phyloP scores from a whole-genome alignment of 768 basidiomycete genomes.

The Leccinum incarnatum region DNA sequence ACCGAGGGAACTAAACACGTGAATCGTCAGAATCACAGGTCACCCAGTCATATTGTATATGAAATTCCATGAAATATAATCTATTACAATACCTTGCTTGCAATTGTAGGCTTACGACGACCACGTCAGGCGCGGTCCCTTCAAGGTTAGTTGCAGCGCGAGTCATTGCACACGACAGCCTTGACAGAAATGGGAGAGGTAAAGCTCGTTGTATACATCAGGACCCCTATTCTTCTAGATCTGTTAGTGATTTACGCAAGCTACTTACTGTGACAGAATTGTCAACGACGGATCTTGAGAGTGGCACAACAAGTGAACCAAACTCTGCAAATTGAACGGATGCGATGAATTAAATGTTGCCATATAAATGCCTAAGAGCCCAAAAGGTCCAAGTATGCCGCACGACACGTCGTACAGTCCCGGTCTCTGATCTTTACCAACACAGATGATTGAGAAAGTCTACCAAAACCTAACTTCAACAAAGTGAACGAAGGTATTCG shows the following conservation, averaged over 20 bases:
- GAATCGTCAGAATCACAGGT: too few relatives aligned
- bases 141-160: too few relatives aligned
- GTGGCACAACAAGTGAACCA: not conserved
- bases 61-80: too few relatives aligned
- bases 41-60: too few relatives aligned
- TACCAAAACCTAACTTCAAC: slow-evolving; percentile 1
- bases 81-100: too few relatives aligned
- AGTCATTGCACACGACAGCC: too few relatives aligned
- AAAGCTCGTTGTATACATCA: not conserved
- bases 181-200: too few relatives aligned
- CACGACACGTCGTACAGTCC: slow-evolving; percentile 52
- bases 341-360: not conserved
- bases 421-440: slow-evolving; percentile 65
- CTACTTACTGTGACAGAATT: too few relatives aligned
- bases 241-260: too few relatives aligned
- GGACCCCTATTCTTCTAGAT: not conserved
- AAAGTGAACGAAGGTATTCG: not conserved
- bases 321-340: not conserved
- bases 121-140: slow-evolving; percentile 34
- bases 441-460: slow-evolving; percentile 30
- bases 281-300: too few relatives aligned
- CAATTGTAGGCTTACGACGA: slow-evolving; percentile 29
- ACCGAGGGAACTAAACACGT: too few relatives aligned
- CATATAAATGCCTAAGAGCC: slow-evolving; percentile 15
- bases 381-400: slow-evolving; percentile 44